Percentiles rank a stretch among this genome's conserved stretches.
Conservation (phyloP, 1,284 basidiomycete genomes). For the Retiboletus fuscus region DNA sequence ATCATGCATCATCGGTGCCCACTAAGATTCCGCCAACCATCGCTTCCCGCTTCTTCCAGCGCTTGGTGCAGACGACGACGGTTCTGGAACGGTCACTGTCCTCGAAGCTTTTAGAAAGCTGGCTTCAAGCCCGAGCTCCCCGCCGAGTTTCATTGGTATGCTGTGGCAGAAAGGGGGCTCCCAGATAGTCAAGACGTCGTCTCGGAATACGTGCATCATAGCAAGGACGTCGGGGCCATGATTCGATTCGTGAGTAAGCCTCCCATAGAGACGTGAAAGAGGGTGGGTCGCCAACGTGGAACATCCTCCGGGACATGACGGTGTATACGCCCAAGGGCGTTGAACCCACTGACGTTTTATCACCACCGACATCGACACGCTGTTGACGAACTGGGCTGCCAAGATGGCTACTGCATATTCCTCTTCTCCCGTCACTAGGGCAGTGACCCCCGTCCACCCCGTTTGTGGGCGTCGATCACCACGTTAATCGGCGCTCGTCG, state of each 20-base stretch:
- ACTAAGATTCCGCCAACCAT: constrained; percentile 66
- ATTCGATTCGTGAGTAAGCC: constrained; percentile 66
- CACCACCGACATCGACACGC: constrained; percentile 50
- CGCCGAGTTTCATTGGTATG: constrained; percentile 96
- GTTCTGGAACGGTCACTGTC: constrained; percentile 90
- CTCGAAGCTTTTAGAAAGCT: constrained; percentile 85
- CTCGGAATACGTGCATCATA: constrained; percentile 73
- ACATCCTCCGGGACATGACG: constrained; percentile 84
- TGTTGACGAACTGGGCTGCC: constrained; percentile 34
- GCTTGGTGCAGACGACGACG: constrained; percentile 84
- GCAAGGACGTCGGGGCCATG: constrained; percentile 85
- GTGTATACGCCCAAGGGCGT: constrained; percentile 94
- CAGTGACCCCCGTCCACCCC: constrained; percentile 7
- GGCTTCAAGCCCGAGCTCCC: constrained; percentile 82
- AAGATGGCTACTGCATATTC: constrained; percentile 28
- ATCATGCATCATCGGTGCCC: constrained; percentile 58
- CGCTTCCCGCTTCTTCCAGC: constrained; percentile 37
- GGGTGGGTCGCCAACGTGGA: neutral
- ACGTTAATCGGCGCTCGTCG: neutral
- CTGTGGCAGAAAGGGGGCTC: constrained; percentile 91
- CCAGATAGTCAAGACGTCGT: constrained; percentile 93
- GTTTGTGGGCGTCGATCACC: neutral
- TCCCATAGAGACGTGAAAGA: neutral
- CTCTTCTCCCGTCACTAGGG: constrained; percentile 30
- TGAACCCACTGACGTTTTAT: constrained; percentile 91